Percentiles rank a stretch among this genome's conserved stretches.
Conservation (phyloP, 2,329 filamentous ascomycete species). For the Aspergillus ustus region DNA sequence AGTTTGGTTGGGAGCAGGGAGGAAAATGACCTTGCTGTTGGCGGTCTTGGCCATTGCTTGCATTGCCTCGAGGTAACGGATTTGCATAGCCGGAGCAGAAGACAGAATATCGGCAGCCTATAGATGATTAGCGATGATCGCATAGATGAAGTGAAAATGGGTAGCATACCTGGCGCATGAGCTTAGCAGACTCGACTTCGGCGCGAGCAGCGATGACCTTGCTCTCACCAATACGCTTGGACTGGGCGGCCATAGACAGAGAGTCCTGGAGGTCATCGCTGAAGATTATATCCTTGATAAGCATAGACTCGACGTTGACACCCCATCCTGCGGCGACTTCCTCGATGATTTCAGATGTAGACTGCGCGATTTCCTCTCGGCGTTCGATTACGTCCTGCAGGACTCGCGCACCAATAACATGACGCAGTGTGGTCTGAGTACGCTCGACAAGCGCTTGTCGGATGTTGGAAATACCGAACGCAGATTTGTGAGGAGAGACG, state of each 20-base stretch:
- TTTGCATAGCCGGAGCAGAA: conserved; percentile 95
- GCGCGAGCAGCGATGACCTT: conserved; percentile 98
- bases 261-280: conserved; percentile 93
- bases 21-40: conserved; percentile 85
- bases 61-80: conserved; percentile 97
- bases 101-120: conserved; percentile 87
- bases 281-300: conserved; percentile 99
- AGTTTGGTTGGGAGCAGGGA: conserved; percentile 69
- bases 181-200: conserved; percentile 92
- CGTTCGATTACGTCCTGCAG: conserved; percentile 98
- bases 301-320: conserved; percentile 95
- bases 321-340: conserved; percentile 94
- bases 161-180: conserved; percentile 65
- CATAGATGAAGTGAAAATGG: background rate
- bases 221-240: conserved; percentile 96
- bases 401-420: conserved; percentile 93
- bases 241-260: conserved; percentile 96
- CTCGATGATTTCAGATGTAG: conserved; percentile 96
- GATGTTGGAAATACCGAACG: conserved; percentile 94
- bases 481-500: conserved; percentile 90
- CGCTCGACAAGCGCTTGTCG: conserved; percentile 96
- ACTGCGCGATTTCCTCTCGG: conserved; percentile 93
- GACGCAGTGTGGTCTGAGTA: conserved; percentile 94
- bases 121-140: conserved; percentile 14
- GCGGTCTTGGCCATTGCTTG: conserved; percentile 96